phyloP scores from a whole-genome alignment of 257 asterid species.

The Pogostemon cablin region DNA sequence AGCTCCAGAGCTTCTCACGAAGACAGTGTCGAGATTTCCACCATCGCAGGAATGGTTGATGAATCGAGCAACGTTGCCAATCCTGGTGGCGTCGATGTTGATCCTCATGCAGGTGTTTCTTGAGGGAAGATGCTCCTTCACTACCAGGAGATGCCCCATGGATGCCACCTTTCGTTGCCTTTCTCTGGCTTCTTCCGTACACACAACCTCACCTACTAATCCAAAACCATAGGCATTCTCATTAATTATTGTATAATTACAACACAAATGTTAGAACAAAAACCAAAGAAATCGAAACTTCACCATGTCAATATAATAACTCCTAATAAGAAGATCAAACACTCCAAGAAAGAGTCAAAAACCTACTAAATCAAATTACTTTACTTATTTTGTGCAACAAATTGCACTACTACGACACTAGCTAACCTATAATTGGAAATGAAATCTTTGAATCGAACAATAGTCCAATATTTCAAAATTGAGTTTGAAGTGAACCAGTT shows the following conservation, averaged over 20 bases:
- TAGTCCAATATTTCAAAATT: no score
- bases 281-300: no score
- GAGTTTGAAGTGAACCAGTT: no score
- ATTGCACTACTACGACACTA: no score
- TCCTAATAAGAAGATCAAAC: no score
- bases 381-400: no score
- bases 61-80: slow-evolving; percentile 80
- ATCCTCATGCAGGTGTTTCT: slow-evolving; percentile 73
- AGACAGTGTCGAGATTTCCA: slow-evolving; percentile 62
- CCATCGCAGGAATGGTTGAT: slow-evolving; percentile 95
- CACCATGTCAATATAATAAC: no score
- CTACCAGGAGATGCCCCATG: slow-evolving; percentile 67
- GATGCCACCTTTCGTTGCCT: slow-evolving; percentile 54
- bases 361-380: no score
- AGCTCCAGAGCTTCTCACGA: slow-evolving; percentile 82
- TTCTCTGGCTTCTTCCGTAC: slow-evolving; percentile 67
- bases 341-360: no score
- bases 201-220: slow-evolving; percentile 72
- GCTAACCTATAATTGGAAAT: no score
- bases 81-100: slow-evolving; percentile 82
- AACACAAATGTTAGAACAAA: no score
- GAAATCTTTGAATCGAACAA: no score
- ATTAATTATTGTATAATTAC: not conserved
- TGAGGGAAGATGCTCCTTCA: slow-evolving; percentile 80
- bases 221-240: not conserved